Conservation (phyloP, 352 stramenopile genomes). For the Blastocystis sp. region DNA sequence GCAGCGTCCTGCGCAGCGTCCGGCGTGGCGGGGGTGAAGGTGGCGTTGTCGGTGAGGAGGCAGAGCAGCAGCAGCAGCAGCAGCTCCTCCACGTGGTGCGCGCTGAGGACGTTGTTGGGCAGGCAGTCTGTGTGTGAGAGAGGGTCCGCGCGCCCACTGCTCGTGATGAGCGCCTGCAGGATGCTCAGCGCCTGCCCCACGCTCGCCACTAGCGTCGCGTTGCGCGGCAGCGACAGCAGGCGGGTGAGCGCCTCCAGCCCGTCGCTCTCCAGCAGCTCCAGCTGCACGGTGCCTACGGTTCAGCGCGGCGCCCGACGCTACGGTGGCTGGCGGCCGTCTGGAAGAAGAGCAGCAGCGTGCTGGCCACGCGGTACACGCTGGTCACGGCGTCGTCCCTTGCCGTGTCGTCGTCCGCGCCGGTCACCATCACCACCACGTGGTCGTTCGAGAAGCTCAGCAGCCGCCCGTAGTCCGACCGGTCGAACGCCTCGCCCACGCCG, state of each 20-base stretch:
- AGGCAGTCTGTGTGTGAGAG: neutral
- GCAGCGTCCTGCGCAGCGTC: neutral
- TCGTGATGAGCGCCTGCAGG: neutral
- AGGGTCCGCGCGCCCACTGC: neutral
- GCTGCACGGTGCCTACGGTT: slow-evolving; percentile 11
- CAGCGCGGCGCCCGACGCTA: neutral
- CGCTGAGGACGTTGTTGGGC: slow-evolving; percentile 10
- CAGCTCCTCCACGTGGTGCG: slow-evolving; percentile 1
- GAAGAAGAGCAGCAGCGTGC: slow-evolving; percentile 35
- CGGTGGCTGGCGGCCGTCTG: neutral
- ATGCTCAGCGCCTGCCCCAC: neutral
- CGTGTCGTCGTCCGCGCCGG: neutral
- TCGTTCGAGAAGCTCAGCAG: slow-evolving; percentile 18
- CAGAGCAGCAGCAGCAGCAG: slow-evolving; percentile 21
- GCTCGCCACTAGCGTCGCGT: neutral
- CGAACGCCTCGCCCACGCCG: neutral
- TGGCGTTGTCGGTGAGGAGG: neutral
- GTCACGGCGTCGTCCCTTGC: slow-evolving; percentile 7
- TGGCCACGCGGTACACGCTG: slow-evolving; percentile 18
- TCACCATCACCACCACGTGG: slow-evolving; percentile 8
- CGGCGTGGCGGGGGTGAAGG: neutral
- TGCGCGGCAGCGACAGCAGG: slow-evolving; percentile 17
- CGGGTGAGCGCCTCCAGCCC: neutral
- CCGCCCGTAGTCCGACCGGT: neutral
- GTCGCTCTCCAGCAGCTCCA: slow-evolving; percentile 15